Evolutionary conservation across 257 asterid genomes (phyloP).

Genomic region (Henckelia pumila): DNA sequence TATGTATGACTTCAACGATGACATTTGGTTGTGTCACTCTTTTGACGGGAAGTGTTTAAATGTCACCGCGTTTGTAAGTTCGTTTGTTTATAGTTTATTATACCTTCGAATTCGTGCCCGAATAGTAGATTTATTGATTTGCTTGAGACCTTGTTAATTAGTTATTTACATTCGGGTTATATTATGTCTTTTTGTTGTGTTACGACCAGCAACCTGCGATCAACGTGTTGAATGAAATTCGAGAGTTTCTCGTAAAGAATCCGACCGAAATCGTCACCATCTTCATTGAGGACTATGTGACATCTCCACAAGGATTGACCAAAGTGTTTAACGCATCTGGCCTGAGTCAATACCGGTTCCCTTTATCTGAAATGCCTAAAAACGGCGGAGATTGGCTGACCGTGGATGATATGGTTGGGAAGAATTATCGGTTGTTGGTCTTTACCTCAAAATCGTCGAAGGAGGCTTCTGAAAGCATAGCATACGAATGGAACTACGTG

Average conservation of each 20-base stretch:
- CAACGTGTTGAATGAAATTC: constrained; percentile 67
- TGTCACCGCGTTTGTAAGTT: constrained; percentile 77
- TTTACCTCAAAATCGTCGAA: constrained; percentile 65
- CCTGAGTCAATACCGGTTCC: constrained; percentile 62
- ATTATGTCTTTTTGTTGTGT: background rate
- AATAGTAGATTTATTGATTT: background rate
- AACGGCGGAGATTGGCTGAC: constrained; percentile 84
- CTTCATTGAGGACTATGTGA: constrained; percentile 83
- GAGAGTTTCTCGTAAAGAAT: constrained; percentile 50
- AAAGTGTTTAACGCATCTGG: constrained; percentile 73
- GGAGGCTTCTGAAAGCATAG: constrained; percentile 71
- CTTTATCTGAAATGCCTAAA: constrained; percentile 69
- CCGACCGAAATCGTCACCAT: constrained; percentile 69
- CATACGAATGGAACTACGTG: constrained; percentile 82
- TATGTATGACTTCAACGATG: constrained; percentile 75
- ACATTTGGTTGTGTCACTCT: constrained; percentile 87
- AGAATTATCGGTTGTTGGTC: constrained; percentile 73
- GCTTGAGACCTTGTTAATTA: background rate
- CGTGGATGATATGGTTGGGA: constrained; percentile 69
- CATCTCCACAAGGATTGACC: constrained; percentile 59
- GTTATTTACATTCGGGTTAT: background rate
- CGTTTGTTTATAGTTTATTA: background rate
- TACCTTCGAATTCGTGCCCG: background rate
- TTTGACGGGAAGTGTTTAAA: constrained; percentile 59
- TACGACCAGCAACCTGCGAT: constrained; percentile 73